Evolutionary conservation across 148 eudicot genomes (phyloP).

Genomic region (Cornus suecica): DNA sequence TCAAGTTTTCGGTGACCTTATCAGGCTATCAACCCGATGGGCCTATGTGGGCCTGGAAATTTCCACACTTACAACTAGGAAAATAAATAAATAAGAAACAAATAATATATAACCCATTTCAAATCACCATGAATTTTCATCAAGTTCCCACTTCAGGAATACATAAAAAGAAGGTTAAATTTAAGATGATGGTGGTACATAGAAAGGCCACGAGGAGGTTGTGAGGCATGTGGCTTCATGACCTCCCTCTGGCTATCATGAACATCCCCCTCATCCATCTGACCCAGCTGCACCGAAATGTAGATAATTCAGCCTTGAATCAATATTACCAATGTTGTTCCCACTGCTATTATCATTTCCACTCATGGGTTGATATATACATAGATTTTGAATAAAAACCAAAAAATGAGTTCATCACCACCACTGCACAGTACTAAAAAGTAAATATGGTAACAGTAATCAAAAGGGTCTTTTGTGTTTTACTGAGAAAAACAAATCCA

Average conservation of each 20-base stretch:
- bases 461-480: no score
- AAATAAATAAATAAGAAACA: no score
- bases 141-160: neutral
- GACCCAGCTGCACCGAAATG: conserved; percentile 39
- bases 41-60: no score
- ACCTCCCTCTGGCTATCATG: conserved; percentile 11
- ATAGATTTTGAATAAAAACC: no score
- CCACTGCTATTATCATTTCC: conserved; percentile 30
- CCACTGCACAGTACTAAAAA: no score
- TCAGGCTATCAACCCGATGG: no score
- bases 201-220: conserved; percentile 1
- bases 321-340: conserved; percentile 42
- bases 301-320: conserved; percentile 76
- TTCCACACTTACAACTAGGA: no score
- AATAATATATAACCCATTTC: neutral
- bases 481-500: no score
- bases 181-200: conserved; percentile 38
- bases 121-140: neutral
- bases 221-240: conserved; percentile 20
- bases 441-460: no score
- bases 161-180: neutral
- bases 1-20: no score
- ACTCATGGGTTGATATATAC: conserved; percentile 36
- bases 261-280: conserved; percentile 29
- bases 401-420: no score